Evolutionary conservation across 495 filamentous ascomycete genomes (phyloP), one percentile per base, ranked within the genome.

Genomic region (Aspergillus hancockii): DNA sequence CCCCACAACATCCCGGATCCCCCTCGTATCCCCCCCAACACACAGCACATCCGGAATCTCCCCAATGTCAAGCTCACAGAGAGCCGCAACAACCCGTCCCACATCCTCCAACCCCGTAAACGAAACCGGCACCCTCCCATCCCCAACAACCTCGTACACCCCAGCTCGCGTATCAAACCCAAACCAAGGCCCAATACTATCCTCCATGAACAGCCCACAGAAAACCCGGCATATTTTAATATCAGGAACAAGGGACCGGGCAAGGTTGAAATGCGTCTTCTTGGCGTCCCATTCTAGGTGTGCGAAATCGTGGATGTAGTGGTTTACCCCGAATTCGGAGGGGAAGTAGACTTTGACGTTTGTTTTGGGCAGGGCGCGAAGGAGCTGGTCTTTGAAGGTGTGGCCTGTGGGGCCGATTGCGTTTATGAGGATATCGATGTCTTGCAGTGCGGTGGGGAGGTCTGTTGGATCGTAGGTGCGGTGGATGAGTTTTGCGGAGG

Each of bases 301-400:
- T 1, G 63, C 9, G 25, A 71, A 71, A 34, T 71, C 67, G 18
- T 71, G 69, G 3, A 59, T 54, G 32, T 67, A 69, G 45, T 71
- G 66, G 49, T 71, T 64, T 7, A 67, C 66, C 10, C 69, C 66
- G 40, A 69, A 71, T 32, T 71, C 69, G 23, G 69, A 71, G 9
- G 69, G 69, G 53, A 71, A 61, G 59, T 70, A 70, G 3, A 67
- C 36, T 22, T 53, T 56, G 16, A 70, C 47, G 4, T 55, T 8
- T 13, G 65, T 66, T 14, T 62, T 49, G 0, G 67, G 65, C 0
- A 70, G 31, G 12, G 61, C 58, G 12, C 45, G 58, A 30, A 58
- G 55, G 34, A 70, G 59, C 4, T 57, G 62, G 9, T 65, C 63
- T 57, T 64, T 66, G 59, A 70, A 67, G 1, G 46, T 40, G 28